Percentiles rank a stretch among this genome's conserved stretches.
Conservation (phyloP, 1,284 basidiomycete genomes). For the Pseudozyma thailandica region DNA sequence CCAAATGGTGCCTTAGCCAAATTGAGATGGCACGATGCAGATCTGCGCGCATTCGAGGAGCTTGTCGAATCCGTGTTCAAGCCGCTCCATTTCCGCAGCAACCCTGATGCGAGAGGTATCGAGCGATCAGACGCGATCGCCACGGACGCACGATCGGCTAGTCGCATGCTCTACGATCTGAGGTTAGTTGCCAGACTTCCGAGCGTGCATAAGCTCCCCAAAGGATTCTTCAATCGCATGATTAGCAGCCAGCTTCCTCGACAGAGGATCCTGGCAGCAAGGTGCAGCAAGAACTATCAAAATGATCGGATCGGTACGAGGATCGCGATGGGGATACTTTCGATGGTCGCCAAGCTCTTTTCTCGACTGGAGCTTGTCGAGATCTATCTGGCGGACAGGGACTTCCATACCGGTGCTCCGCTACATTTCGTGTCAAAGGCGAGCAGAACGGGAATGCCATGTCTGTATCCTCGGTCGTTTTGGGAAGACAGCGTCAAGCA, state of each 20-base stretch:
- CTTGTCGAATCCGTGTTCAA: constrained; percentile 41
- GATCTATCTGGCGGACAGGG: constrained; percentile 31
- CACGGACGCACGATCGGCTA: constrained; percentile 19
- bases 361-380: constrained; percentile 29
- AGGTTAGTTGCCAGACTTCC: constrained; percentile 28
- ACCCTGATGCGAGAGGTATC: constrained; percentile 26
- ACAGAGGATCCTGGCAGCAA: constrained; percentile 17
- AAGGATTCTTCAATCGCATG: constrained; percentile 36
- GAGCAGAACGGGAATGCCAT: constrained; percentile 37
- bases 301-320: constrained; percentile 29
- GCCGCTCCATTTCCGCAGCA: constrained; percentile 36
- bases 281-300: constrained; percentile 45
- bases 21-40: constrained; percentile 37
- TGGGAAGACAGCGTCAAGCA: constrained; percentile 26
- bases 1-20: constrained; percentile 23
- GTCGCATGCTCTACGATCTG: constrained; percentile 34
- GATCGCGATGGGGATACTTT: constrained; percentile 20
- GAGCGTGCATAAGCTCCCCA: constrained; percentile 24
- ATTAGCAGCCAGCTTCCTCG: constrained; percentile 16
- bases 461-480: constrained; percentile 37
- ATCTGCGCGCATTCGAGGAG: constrained; percentile 39
- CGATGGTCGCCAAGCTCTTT: constrained; percentile 15
- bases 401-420: constrained; percentile 29
- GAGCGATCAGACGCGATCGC: constrained; percentile 33
- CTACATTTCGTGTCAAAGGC: constrained; percentile 32